phyloP scores from a whole-genome alignment of 108 stramenopile genomes.

The Nitzschia palea region DNA sequence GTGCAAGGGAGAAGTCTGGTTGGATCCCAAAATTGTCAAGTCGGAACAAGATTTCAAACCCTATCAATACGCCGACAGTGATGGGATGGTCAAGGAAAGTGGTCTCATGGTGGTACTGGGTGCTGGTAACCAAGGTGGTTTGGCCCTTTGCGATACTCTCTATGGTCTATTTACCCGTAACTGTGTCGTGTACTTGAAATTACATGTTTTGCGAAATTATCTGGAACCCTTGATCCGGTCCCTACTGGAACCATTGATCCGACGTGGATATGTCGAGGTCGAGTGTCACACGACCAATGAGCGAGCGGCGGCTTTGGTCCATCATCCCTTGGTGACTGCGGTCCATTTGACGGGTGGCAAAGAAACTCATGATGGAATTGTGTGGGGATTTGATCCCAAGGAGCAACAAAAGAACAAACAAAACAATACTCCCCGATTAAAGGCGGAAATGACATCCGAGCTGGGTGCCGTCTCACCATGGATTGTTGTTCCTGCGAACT shows the following conservation, averaged over 20 bases:
- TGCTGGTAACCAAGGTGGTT: conserved; percentile 33
- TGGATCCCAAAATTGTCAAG: not conserved
- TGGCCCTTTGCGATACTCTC: conserved; percentile 28
- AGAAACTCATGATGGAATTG: conserved; percentile 30
- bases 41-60: conserved; percentile 8
- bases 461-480: conserved; percentile 44
- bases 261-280: conserved; percentile 19
- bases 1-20: conserved; percentile 10
- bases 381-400: conserved; percentile 19
- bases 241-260: conserved; percentile 26
- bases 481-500: conserved; percentile 35
- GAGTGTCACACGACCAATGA: conserved; percentile 20
- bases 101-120: conserved; percentile 32
- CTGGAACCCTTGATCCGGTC: not conserved
- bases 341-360: conserved; percentile 42
- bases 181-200: conserved; percentile 26
- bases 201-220: conserved; percentile 35
- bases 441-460: conserved; percentile 30
- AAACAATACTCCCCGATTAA: conserved; percentile 17
- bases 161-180: conserved; percentile 22
- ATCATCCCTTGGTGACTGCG: conserved; percentile 21
- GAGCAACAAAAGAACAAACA: conserved; percentile 20
- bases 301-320: conserved; percentile 17
- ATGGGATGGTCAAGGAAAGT: not conserved
- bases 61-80: not conserved